A percentile compares a stretch with the other conserved stretches of the same genome.
Evolutionary conservation across 352 stramenopile species (phyloP).

Genomic region (Plasmopara halstedii): DNA sequence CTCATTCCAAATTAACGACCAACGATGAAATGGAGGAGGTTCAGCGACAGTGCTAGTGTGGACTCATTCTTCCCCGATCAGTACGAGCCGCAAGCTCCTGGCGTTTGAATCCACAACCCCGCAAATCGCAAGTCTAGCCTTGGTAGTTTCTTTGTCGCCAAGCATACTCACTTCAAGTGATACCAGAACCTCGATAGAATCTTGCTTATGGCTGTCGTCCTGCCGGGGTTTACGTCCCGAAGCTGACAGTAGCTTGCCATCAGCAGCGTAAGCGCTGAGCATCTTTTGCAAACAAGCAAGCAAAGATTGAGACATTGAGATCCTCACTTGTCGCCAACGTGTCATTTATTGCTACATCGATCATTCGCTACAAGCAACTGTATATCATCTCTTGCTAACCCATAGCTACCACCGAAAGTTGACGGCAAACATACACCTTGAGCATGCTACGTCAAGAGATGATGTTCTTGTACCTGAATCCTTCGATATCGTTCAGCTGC

Average conservation of each 20-base stretch:
- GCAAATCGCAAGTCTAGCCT: not conserved
- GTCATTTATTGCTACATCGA: not conserved
- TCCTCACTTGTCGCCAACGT: not conserved
- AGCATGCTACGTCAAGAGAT: no score
- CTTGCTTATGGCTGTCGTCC: not conserved
- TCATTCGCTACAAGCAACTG: not conserved
- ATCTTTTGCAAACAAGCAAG: not conserved
- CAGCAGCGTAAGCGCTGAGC: not conserved
- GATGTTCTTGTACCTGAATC: no score
- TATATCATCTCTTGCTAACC: not conserved
- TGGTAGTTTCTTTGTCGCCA: no score
- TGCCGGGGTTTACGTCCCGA: not conserved
- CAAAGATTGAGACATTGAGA: no score
- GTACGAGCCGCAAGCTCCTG: conserved; percentile 12
- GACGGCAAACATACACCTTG: no score
- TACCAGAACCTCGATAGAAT: not conserved
- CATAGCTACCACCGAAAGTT: no score
- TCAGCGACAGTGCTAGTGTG: conserved; percentile 7
- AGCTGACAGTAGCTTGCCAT: not conserved
- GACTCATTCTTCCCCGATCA: conserved; percentile 16
- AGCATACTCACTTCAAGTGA: not conserved
- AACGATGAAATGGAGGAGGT: conserved; percentile 10
- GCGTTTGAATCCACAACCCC: not conserved
- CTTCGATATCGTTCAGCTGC: no score
- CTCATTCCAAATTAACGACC: no score